Conservation (phyloP, 495 filamentous ascomycete genomes). For the Penicillium desertorum region DNA sequence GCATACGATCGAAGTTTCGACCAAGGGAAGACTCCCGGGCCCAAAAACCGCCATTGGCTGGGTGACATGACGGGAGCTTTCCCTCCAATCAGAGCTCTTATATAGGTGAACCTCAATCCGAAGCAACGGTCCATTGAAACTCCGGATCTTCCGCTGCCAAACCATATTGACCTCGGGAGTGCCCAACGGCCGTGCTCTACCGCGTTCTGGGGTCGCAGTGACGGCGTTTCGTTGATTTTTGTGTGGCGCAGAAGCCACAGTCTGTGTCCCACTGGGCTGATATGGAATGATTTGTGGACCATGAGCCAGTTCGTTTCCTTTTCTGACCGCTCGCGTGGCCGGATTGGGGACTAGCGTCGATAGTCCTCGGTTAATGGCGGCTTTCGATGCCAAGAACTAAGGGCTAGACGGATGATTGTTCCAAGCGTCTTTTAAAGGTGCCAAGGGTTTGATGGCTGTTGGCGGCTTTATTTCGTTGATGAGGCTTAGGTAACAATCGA, state of each 20-base stretch:
- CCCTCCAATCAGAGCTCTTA: conserved; percentile 2
- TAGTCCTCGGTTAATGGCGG: background rate
- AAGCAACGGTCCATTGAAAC: conserved; percentile 5
- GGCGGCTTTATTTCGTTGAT: background rate
- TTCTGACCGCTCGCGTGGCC: background rate
- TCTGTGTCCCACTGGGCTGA: background rate
- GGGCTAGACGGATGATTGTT: background rate
- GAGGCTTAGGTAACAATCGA: background rate
- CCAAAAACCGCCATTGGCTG: background rate
- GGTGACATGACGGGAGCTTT: background rate
- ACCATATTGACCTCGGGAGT: background rate
- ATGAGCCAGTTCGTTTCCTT: background rate
- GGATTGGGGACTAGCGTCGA: background rate
- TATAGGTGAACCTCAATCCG: background rate
- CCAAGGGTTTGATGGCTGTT: background rate
- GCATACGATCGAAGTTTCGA: background rate
- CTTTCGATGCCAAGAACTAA: background rate
- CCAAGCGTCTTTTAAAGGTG: background rate
- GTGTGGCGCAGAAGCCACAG: background rate
- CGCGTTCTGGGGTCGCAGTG: conserved; percentile 26
- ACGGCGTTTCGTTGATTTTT: background rate
- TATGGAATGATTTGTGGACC: background rate
- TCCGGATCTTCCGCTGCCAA: background rate
- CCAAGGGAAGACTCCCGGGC: background rate
- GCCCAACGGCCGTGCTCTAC: conserved; percentile 13